Percentiles rank a stretch among this genome's conserved stretches.
Evolutionary conservation across 305 asterid species (phyloP).

Genomic region (Rubia occidens): DNA sequence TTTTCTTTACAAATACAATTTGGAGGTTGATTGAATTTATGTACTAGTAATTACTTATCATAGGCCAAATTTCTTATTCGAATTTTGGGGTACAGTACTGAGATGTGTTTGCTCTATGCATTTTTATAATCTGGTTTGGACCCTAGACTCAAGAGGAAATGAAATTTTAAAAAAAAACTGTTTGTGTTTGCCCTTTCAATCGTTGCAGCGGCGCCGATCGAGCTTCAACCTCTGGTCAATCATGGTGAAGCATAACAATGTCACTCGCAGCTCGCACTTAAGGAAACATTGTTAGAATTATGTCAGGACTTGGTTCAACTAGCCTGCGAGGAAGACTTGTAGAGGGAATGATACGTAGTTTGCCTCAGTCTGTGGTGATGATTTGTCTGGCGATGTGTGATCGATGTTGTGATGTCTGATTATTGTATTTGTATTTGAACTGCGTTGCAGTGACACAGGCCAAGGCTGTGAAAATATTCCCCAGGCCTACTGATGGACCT

Average conservation of each 20-base stretch:
- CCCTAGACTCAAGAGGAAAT: not conserved
- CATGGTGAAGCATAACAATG: not conserved
- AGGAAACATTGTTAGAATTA: not conserved
- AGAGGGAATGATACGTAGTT: too few relatives aligned
- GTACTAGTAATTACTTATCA: not conserved
- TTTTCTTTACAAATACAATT: not conserved
- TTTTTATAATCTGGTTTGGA: not conserved
- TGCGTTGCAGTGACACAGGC: not conserved
- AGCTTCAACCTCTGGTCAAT: not conserved
- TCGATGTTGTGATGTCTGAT: not conserved
- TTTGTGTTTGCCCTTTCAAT: too few relatives aligned
- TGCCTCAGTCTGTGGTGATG: too few relatives aligned
- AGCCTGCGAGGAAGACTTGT: not conserved
- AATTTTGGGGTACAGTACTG: not conserved
- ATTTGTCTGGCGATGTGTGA: too few relatives aligned
- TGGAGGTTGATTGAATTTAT: constrained; percentile 6
- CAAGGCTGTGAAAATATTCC: not conserved
- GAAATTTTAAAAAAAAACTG: too few relatives aligned
- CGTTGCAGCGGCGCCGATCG: too few relatives aligned
- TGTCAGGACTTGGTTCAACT: not conserved
- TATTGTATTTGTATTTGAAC: not conserved
- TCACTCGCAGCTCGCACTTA: not conserved
- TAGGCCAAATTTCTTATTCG: not conserved
- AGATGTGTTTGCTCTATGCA: not conserved
- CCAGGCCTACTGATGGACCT: not conserved